Conservation (phyloP, 768 basidiomycete genomes). For the Botryobasidium botryosum region DNA sequence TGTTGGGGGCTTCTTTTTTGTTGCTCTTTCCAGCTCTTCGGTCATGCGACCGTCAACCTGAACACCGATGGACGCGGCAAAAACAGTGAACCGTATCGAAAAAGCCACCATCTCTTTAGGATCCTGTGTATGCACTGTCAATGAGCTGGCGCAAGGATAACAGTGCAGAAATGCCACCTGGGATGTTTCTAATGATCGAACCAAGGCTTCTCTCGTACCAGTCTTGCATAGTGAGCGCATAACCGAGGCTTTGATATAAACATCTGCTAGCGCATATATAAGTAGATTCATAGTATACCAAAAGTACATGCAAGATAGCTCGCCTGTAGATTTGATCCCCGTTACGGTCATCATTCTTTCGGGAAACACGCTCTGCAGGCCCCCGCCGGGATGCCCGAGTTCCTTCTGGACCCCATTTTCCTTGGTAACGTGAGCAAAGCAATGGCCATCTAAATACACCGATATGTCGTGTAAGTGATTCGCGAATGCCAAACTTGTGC, state of each 20-base stretch:
- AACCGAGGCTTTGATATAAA: conserved; percentile 68
- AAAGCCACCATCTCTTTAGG: conserved; percentile 29
- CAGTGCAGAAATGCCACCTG: too few relatives aligned
- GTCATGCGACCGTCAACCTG: conserved; percentile 45
- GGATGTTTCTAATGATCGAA: too few relatives aligned
- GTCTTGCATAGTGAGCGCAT: conserved; percentile 60
- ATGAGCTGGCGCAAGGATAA: conserved; percentile 22
- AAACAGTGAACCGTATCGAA: conserved; percentile 44
- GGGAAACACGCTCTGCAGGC: conserved; percentile 37
- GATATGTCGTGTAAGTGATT: conserved; percentile 53
- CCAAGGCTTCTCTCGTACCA: conserved; percentile 43
- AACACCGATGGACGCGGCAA: conserved; percentile 49
- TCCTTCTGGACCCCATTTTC: conserved; percentile 33
- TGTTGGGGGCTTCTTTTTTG: conserved; percentile 83
- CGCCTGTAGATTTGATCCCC: conserved; percentile 35
- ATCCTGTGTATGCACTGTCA: conserved; percentile 12
- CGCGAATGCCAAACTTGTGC: conserved; percentile 92
- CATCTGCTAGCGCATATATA: conserved; percentile 26
- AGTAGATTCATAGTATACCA: conserved; percentile 4
- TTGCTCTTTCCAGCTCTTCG: conserved; percentile 68
- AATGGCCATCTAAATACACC: conserved; percentile 67
- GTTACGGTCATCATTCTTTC: conserved; percentile 51
- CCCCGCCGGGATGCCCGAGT: conserved; percentile 36
- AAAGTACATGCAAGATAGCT: conserved; percentile 4
- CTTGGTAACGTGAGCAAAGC: conserved; percentile 52